Evolutionary conservation across 208 protist genomes (phyloP).

Genomic region (Trypanosoma cruzi): DNA sequence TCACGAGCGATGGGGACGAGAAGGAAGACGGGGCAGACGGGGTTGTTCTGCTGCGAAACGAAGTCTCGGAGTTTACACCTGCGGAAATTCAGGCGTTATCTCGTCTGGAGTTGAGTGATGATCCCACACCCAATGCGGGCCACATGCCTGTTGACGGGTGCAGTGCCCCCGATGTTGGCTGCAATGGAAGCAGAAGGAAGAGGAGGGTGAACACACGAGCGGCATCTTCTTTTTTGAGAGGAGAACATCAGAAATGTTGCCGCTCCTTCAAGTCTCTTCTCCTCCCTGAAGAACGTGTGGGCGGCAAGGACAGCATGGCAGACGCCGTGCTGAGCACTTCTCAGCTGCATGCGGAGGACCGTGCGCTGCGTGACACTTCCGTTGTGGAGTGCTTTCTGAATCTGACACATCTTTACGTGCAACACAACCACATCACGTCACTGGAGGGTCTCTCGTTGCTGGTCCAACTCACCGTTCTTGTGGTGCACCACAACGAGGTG

Average conservation of each 20-base stretch:
- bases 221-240: constrained; percentile 1
- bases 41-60: constrained; percentile 26
- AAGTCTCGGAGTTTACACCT: constrained; percentile 37
- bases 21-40: constrained; percentile 4
- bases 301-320: constrained; percentile 57
- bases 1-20: constrained; percentile 1
- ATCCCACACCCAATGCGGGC: neutral
- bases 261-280: constrained; percentile 39
- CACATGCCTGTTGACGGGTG: neutral
- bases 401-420: constrained; percentile 77
- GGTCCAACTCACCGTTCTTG: constrained; percentile 60
- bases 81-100: constrained; percentile 55
- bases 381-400: constrained; percentile 70
- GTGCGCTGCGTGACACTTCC: constrained; percentile 35
- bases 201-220: neutral
- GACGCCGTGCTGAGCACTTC: constrained; percentile 62
- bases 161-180: neutral
- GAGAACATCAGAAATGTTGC: neutral
- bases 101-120: constrained; percentile 43
- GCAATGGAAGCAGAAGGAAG: constrained; percentile 3
- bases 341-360: constrained; percentile 51
- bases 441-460: constrained; percentile 73
- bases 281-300: constrained; percentile 37
- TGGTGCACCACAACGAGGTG: constrained; percentile 77
- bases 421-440: constrained; percentile 59